Base-by-base conservation (phyloP, 2,329 filamentous ascomycete species). In the Diaporthe aspalathi region DNA sequence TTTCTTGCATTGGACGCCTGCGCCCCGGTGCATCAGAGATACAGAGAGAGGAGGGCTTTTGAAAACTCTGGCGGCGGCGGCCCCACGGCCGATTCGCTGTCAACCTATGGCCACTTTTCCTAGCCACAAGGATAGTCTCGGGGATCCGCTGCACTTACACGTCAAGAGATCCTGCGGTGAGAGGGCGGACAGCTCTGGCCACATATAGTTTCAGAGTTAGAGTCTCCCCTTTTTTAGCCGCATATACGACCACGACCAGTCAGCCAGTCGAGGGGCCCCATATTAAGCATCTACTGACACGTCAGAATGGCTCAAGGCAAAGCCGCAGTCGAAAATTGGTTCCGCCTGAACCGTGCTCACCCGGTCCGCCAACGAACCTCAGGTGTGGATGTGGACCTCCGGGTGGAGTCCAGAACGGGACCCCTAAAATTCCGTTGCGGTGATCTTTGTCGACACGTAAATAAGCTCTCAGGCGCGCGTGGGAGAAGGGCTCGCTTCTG, bases 331-430 rank as follows among this genome's bases (percentile, higher is more conserved):
- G 43, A 60, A 49, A 60, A 49, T 56, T 56, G 53, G 54, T 27
- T 50, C n/a, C 53, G 53, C 53, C n/a, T 68, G 53, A 68, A 45
- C 66, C 66, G 66, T 68, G 66, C 66, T 68, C 66, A 68, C 66
- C 66, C 49, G 57, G 66, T 32, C 57, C 40, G 66, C 66, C 66
- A 68, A 68, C 66, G 54, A 56, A 68, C 45, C 53, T 47, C 43
- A 45, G 16, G 29, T 68, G 66, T 50, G 63, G 52, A 68, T 68
- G 66, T 68, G 66, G 66, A 60, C 47, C 66, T 60, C 20, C 53
- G 6, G 66, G 66, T 68, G 66, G 66, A 49, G 66, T 49, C 53
- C 22, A 43, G 32, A 47, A 47, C 40, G n/a, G 66, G 52, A 68
- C 66, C 52, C 66, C 52, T 60, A 68, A 68, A 68, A 68, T 50